Conservation (phyloP, 331 rosid genomes). For the Phaseolus coccineus region DNA sequence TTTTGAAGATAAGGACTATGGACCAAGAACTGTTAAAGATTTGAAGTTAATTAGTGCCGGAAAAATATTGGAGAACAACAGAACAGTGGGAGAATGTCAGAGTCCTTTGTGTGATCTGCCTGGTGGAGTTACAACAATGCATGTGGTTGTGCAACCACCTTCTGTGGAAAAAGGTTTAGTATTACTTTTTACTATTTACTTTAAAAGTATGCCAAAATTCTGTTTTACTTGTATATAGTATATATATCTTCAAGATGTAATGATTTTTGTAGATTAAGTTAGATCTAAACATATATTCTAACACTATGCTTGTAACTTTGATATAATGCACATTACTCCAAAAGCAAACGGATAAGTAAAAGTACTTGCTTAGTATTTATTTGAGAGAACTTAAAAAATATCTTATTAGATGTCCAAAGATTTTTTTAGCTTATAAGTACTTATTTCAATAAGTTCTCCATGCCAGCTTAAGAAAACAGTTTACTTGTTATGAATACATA, state of each 20-base stretch:
- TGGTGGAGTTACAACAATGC: constrained; percentile 86
- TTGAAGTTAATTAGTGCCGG: constrained; percentile 96
- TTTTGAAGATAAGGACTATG: constrained; percentile 83
- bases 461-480: not conserved
- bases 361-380: not conserved
- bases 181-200: not conserved
- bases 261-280: too few relatives aligned
- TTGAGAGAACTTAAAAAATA: not conserved
- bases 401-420: not conserved
- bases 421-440: not conserved
- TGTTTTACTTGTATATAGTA: not conserved
- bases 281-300: too few relatives aligned
- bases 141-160: constrained; percentile 85
- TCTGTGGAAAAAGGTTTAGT: constrained; percentile 75
- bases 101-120: constrained; percentile 84
- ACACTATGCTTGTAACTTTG: not conserved
- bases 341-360: not conserved
- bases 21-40: constrained; percentile 93
- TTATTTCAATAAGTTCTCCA: not conserved
- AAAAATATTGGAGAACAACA: constrained; percentile 80
- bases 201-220: constrained; percentile 12
- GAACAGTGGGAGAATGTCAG: constrained; percentile 87
- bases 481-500: not conserved
- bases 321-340: not conserved
- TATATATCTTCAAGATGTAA: not conserved